Evolutionary conservation across 768 basidiomycete genomes (phyloP).

Genomic region (Amanita polypyramis): DNA sequence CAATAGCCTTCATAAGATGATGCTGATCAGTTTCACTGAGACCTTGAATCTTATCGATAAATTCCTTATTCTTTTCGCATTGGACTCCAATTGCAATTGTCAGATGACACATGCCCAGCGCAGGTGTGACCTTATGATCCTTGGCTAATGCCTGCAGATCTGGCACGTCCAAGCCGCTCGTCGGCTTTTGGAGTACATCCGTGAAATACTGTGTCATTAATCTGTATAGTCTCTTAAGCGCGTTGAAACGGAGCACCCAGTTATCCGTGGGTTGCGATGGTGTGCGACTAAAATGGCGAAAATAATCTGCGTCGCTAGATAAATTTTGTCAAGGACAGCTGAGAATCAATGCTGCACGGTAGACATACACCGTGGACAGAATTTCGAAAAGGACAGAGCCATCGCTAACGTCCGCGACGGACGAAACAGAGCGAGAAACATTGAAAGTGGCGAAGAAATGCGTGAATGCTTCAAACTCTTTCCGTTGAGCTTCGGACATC

Average conservation of each 20-base stretch:
- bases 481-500: slow-evolving; percentile 31
- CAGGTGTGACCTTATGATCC: slow-evolving; percentile 53
- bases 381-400: slow-evolving; percentile 70
- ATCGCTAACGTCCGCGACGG: slow-evolving; percentile 67
- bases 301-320: slow-evolving; percentile 69
- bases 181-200: slow-evolving; percentile 74
- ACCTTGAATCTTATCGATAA: slow-evolving; percentile 82
- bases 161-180: slow-evolving; percentile 72
- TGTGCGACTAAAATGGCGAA: slow-evolving; percentile 49
- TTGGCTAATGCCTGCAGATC: slow-evolving; percentile 82
- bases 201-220: slow-evolving; percentile 85
- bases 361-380: slow-evolving; percentile 61
- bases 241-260: slow-evolving; percentile 81
- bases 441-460: slow-evolving; percentile 71
- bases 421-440: slow-evolving; percentile 51
- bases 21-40: slow-evolving; percentile 80
- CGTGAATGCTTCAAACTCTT: slow-evolving; percentile 74
- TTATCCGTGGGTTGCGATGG: slow-evolving; percentile 65
- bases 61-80: slow-evolving; percentile 78
- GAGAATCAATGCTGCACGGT: slow-evolving; percentile 1
- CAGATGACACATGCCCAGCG: slow-evolving; percentile 67
- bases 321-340: neutral
- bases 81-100: slow-evolving; percentile 84
- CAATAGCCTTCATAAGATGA: slow-evolving; percentile 86
- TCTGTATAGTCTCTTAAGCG: slow-evolving; percentile 77